Evolutionary conservation across 805 yeast genomes (phyloP), one percentile per base, ranked within the genome.

Genomic region (Zygosaccharomyces pseudorouxii): DNA sequence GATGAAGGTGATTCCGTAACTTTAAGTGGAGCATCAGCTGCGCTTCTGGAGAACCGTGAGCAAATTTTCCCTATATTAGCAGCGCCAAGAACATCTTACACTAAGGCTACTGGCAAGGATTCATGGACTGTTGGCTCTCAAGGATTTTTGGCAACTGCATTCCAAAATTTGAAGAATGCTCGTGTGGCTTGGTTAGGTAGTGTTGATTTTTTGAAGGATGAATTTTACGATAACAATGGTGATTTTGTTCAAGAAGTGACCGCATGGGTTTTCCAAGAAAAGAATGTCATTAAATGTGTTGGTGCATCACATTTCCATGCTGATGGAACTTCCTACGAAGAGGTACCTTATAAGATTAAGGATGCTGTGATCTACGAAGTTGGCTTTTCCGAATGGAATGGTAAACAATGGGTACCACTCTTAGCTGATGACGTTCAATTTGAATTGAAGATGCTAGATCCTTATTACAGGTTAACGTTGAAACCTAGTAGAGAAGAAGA

Each of bases 361-460:
- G 96, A 93, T 66, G 75, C 78, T 14, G 78, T 86, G 11, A 67
- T 70, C 38, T 90, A 79, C 58, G 65, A 71, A 31, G 72, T 78
- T 45, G 71, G 69, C 3, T 45, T 82, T 11, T 66, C 75, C 28
- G 68, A 77, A 59, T 80, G 80, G 78, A 63, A 68, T 46, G 80
- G 78, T 33, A 56, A 62, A n/a, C 43, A 69, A 46, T 93, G 96
- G 97, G 72, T 64, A 11, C 95, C 96, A 27, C 89, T 67, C 63
- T 41, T 53, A n/a, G 63, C 78, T 7, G 75, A 78, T 45, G 86
- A 84, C 51, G 65, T 87, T 48, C 99, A 93, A 71, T 72, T 93
- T 48, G 90, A 89, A 60, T 81, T 89, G 67, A 80, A 78, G 60
- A 84, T 93, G 92, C 78, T 93, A 54, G 98, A 93, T 65, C 99